A percentile compares a stretch with the other conserved stretches of the same genome.
phyloP scores from a whole-genome alignment of 2,329 filamentous ascomycete genomes.

The Eutypa lata region DNA sequence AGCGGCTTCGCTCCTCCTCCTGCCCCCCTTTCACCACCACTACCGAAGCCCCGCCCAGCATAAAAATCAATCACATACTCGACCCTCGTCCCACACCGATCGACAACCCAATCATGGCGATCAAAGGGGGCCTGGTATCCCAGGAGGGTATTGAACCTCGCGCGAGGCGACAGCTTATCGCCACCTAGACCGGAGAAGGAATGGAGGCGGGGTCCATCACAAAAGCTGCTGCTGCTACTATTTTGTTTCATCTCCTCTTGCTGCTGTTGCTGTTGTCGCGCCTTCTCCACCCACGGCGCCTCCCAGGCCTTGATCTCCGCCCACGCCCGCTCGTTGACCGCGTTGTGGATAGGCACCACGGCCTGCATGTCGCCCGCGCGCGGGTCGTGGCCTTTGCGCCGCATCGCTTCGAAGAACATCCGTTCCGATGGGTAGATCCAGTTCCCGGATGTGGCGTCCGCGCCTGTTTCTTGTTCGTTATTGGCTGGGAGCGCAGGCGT shows the following conservation, averaged over 20 bases:
- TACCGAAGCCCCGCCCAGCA: constrained; percentile 56
- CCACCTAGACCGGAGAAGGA: constrained; percentile 72
- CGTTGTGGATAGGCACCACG: constrained; percentile 96
- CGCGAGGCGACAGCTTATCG: constrained; percentile 71
- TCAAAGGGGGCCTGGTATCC: constrained; percentile 95
- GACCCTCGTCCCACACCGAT: constrained; percentile 78
- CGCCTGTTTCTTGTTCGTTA: constrained; percentile 72
- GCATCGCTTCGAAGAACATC: constrained; percentile 98
- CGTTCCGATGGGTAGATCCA: constrained; percentile 97
- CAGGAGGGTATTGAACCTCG: constrained; percentile 75
- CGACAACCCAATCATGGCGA: constrained; percentile 94
- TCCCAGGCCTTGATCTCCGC: constrained; percentile 90
- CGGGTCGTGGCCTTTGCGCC: constrained; percentile 79
- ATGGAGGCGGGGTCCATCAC: constrained; percentile 76
- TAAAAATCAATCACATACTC: constrained; percentile 99
- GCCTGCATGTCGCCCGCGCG: constrained; percentile 76
- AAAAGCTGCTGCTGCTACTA: constrained; percentile 31
- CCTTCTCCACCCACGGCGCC: constrained; percentile 49
- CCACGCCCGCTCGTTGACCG: constrained; percentile 97
- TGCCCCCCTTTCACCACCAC: constrained; percentile 49
- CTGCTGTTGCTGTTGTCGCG: neutral
- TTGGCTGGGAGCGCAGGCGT: constrained; percentile 56
- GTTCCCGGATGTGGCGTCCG: constrained; percentile 69
- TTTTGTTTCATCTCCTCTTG: constrained; percentile 38
- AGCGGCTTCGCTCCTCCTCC: constrained; percentile 30